Percentiles rank a stretch among this genome's conserved stretches.
phyloP scores from a whole-genome alignment of 306 rosid species.

The Vicia sativa region DNA sequence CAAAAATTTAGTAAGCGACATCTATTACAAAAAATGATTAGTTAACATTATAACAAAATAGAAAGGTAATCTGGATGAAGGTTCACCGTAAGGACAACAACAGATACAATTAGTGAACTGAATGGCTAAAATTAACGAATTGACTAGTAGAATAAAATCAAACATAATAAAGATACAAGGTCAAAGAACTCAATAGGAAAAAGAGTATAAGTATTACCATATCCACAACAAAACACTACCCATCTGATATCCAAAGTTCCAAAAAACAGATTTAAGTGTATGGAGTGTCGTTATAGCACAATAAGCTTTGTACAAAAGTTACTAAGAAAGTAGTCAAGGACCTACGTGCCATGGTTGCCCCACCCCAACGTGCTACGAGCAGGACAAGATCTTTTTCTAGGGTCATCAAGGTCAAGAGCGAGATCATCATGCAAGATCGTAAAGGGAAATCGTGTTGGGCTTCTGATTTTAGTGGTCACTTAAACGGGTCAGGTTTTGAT shows the following conservation, averaged over 20 bases:
- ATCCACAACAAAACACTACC: not conserved
- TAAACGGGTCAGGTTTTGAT: too few species aligned
- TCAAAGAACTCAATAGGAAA: not conserved
- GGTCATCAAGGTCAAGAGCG: too few species aligned
- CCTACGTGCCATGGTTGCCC: too few species aligned
- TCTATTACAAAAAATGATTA: not conserved
- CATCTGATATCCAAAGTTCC: not conserved
- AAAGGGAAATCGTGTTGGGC: too few species aligned
- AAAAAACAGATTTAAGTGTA: slow-evolving; percentile 4
- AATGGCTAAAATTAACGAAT: not conserved
- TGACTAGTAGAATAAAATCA: not conserved
- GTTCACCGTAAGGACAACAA: slow-evolving; percentile 6
- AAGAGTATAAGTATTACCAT: not conserved
- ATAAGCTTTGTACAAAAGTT: slow-evolving; percentile 10
- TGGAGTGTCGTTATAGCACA: not conserved
- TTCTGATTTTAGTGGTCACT: too few species aligned
- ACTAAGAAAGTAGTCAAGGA: too few species aligned
- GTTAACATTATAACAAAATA: not conserved
- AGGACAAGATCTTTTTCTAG: too few species aligned
- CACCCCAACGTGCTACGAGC: too few species aligned
- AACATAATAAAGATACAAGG: not conserved
- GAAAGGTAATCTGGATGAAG: slow-evolving; percentile 5
- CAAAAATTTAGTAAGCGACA: not conserved
- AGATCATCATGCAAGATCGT: too few species aligned
- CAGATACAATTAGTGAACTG: not conserved